Evolutionary conservation across 371 early-diverging fungal genomes (phyloP), one percentile per base, ranked within the genome.

Genomic region (Mortierella sp.): DNA sequence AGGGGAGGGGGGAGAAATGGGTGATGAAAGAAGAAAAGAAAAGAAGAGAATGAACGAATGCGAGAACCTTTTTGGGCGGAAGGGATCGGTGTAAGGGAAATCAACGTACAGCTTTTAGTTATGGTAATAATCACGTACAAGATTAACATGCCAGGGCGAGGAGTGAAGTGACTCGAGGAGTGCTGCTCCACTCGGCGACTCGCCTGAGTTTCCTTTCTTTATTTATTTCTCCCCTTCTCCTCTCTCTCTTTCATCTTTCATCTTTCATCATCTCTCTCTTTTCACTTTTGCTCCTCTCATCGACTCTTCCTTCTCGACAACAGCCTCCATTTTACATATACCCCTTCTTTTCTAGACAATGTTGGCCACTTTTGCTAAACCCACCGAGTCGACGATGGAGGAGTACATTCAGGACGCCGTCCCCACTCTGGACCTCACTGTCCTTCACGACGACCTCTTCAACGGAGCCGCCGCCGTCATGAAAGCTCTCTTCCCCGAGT

Each of bases 401-500:
- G 64, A 71, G 29, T 73, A 71, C 75, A 78, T 82, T 68, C 71
- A 78, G 45, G 75, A 82, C 14, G 40, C 75, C 26, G 75, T 82
- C 4, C 75, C 83, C 3, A 74, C 69, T 8, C 73, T 92, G 65
- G 89, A 90, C 73, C 66, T 90, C 58, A 88, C 87, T 5, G 92
- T 95, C 26, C 74, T 81, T 9, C 87, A 88, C 64, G 74, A 81
- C 37, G 80, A 90, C 63, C 85, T 95, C 39, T 91, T 95, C 77
- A 93, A 90, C 70, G 94, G 93, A 34, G 89, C 95, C 22, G 88
- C 76, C 67, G 76, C 86, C 14, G 90, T 94, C 37, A 88, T 92
- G 24, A 71, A 78, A 26, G 71, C 65, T n/a, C 86, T 95, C 22
- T 96, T 97, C 80, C 93, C 95, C 13, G 85, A 89, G 41, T 97